Conservation (phyloP, 257 asterid species). For the Leptodermis oblonga region DNA sequence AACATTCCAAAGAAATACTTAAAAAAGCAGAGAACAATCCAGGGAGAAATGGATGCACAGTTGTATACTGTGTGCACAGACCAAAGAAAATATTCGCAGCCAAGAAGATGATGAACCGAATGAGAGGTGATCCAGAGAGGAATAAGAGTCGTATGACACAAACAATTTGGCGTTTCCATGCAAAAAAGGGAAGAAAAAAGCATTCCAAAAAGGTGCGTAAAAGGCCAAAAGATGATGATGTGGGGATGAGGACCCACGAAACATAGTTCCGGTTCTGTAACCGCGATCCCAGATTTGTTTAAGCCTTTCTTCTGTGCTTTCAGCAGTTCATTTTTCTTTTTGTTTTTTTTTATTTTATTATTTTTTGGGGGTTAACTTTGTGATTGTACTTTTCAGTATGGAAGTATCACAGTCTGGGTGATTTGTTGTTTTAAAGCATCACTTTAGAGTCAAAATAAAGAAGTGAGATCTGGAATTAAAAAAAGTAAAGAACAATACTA, state of each 20-base stretch:
- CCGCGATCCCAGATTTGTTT: slow-evolving; percentile 3
- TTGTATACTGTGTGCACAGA: not conserved
- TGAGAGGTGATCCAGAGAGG: not conserved
- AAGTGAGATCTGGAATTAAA: no score
- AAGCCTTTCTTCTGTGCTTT: not conserved
- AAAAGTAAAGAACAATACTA: no score
- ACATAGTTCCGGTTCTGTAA: slow-evolving; percentile 14
- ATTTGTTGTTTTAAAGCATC: not conserved
- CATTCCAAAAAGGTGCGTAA: not conserved
- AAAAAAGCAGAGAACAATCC: not conserved
- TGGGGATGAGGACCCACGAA: slow-evolving; percentile 22
- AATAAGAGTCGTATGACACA: slow-evolving; percentile 7
- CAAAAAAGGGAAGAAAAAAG: slow-evolving; percentile 1
- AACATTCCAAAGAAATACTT: not conserved
- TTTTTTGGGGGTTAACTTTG: not conserved
- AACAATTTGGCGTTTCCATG: slow-evolving; percentile 18
- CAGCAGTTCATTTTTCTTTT: no score
- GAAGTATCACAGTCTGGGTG: not conserved
- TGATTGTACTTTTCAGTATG: not conserved
- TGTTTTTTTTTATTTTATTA: not conserved
- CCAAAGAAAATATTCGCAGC: not conserved
- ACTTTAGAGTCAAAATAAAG: not conserved
- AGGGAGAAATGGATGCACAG: not conserved
- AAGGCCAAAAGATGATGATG: slow-evolving; percentile 8
- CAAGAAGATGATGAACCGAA: not conserved